Base-by-base conservation (phyloP, 495 filamentous ascomycete species). In the Trypethelium eluteriae region DNA sequence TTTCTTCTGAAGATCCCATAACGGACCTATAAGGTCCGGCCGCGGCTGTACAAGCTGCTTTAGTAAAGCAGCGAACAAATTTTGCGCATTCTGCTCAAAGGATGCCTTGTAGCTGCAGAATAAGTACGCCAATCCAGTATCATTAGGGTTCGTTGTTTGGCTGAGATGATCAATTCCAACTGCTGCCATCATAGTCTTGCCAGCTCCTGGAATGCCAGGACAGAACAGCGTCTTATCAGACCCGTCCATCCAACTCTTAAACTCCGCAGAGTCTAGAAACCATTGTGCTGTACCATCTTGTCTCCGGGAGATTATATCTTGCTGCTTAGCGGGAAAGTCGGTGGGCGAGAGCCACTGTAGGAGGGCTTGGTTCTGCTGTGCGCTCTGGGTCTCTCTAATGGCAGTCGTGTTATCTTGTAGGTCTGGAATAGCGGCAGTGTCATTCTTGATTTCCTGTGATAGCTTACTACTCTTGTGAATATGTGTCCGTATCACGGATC, bases 31-130 rank as follows among this genome's bases (percentile, higher is more conserved):
- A 7, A 77, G 66, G n/a, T 62, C 56, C 3, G 64, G 62, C 39
- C 67, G 68, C 3, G 61, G 63, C 62, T 75, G 67, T 36, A 75
- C 68, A 18, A 81, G 66, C 64, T 81, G 79, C 56, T 78, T 77
- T 34, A 81, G 65, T 3, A 82, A 38, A 49, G 71, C 76, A 56
- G 68, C 2, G 81, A 67, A 14, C 81, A 44, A 62, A 44, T 71
- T 64, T 10, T 62, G 32, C 2, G 68, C 59, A 3, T 66, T 78
- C 71, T 81, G 78, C 14, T 77, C 73, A 3, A 70, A 50, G 50
- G 76, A 68, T 14, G 65, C 65, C 38, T 74, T 68, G 67, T 75
- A 82, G 62, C 74, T 77, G 70, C 73, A 82, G 64, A 76, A 83
- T 46, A 81, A 5, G 62, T 75, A 80, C 3, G 76, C 76, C 46